Conservation (phyloP, 2,329 filamentous ascomycete genomes). For the Graphiopsis chlorocephala region DNA sequence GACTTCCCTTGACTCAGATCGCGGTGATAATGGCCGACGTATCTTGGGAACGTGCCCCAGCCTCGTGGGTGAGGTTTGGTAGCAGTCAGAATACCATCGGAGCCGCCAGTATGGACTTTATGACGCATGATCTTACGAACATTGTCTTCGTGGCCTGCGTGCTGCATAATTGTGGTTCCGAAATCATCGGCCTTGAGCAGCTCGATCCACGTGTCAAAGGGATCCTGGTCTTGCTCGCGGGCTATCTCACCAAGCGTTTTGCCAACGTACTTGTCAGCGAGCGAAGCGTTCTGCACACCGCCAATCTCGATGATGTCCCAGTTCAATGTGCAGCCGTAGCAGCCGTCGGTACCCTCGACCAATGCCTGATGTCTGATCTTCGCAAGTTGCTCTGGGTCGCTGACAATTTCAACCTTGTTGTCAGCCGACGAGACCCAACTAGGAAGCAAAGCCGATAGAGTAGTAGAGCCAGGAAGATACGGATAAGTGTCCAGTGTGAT, state of each 20-base stretch:
- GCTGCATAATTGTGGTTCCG: constrained; percentile 28
- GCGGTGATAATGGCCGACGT: constrained; percentile 29
- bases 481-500: constrained; percentile 31
- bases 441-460: constrained; percentile 25
- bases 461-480: constrained; percentile 30
- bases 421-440: constrained; percentile 26
- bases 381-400: constrained; percentile 21
- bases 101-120: constrained; percentile 27
- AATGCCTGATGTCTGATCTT: constrained; percentile 27
- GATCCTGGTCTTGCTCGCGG: constrained; percentile 22
- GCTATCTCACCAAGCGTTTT: constrained; percentile 30
- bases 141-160: constrained; percentile 29
- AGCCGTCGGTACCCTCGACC: constrained; percentile 28
- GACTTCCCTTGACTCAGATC: constrained; percentile 24
- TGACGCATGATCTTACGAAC: constrained; percentile 30
- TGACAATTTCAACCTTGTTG: constrained; percentile 24
- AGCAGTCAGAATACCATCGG: constrained; percentile 29
- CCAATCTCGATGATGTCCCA: constrained; percentile 31
- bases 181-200: constrained; percentile 29
- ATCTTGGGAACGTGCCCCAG: constrained; percentile 31
- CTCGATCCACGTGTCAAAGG: constrained; percentile 29
- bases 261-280: constrained; percentile 25
- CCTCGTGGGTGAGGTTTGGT: constrained; percentile 31
- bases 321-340: constrained; percentile 28
- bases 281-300: constrained; percentile 23